Evolutionary conservation across 805 yeast species (phyloP).

Genomic region (Debaryomyces castellii): DNA sequence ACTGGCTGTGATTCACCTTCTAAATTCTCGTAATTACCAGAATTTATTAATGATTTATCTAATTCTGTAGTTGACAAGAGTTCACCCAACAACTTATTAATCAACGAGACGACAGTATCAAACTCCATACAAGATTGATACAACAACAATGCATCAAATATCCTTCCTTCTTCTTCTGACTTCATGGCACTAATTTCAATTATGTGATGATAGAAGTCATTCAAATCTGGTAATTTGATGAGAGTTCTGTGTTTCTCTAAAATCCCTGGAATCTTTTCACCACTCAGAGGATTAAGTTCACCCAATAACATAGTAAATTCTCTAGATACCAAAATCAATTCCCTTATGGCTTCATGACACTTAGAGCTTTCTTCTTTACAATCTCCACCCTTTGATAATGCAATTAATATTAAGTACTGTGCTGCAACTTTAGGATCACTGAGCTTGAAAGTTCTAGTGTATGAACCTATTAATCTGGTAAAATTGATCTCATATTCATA

Average conservation of each 20-base stretch:
- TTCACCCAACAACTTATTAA: slow-evolving; percentile 79
- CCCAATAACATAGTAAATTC: slow-evolving; percentile 83
- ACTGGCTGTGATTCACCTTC: slow-evolving; percentile 27
- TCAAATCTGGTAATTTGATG: slow-evolving; percentile 56
- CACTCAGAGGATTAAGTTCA: slow-evolving; percentile 67
- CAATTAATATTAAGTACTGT: slow-evolving; percentile 78
- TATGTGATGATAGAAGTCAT: slow-evolving; percentile 64
- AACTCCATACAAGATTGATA: slow-evolving; percentile 89
- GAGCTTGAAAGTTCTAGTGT: slow-evolving; percentile 77
- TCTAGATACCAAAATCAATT: slow-evolving; percentile 80
- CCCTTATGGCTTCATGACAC: slow-evolving; percentile 78
- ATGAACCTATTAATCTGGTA: slow-evolving; percentile 71
- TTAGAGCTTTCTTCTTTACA: slow-evolving; percentile 48
- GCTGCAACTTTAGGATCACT: slow-evolving; percentile 89
- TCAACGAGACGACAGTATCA: slow-evolving; percentile 71
- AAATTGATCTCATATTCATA: slow-evolving; percentile 43
- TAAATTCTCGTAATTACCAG: slow-evolving; percentile 40
- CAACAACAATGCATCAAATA: slow-evolving; percentile 77
- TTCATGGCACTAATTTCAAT: slow-evolving; percentile 81
- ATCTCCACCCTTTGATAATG: slow-evolving; percentile 43
- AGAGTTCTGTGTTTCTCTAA: slow-evolving; percentile 75
- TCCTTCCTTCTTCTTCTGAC: slow-evolving; percentile 90
- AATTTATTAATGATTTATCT: slow-evolving; percentile 50
- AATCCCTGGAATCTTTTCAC: slow-evolving; percentile 77
- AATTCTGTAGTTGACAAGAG: slow-evolving; percentile 68